These are phyloP conservation scores for Leucocoprinus sp. DNA, from an alignment of 768 basidiomycete genomes.

Conservation along the genomic window DNA sequence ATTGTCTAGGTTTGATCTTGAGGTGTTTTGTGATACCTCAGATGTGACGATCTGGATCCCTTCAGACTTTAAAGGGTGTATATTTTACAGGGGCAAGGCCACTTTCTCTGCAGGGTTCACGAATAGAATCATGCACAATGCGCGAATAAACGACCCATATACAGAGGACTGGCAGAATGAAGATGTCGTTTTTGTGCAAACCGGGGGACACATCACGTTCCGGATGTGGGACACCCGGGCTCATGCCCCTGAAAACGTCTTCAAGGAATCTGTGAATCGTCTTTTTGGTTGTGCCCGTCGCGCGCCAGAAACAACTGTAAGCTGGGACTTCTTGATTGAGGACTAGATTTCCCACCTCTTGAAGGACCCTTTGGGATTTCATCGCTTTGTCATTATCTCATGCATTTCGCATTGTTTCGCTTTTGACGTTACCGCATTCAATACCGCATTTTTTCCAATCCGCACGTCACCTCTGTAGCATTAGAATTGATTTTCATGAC, in stretches of 20 bases:
- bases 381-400: slow-evolving; percentile 2
- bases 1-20: slow-evolving; percentile 52
- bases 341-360: slow-evolving; percentile 32
- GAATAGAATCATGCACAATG: slow-evolving; percentile 55
- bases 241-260: slow-evolving; percentile 51
- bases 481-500: slow-evolving; percentile 1
- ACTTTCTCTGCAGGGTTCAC: slow-evolving; percentile 66
- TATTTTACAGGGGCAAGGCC: slow-evolving; percentile 44
- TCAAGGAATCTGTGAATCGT: slow-evolving; percentile 56
- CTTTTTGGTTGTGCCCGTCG: slow-evolving; percentile 54
- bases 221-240: slow-evolving; percentile 76
- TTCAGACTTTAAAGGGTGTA: slow-evolving; percentile 68
- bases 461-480: slow-evolving; percentile 10
- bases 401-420: slow-evolving; percentile 11
- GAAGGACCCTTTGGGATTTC: slow-evolving; percentile 6
- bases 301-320: slow-evolving; percentile 45
- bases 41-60: slow-evolving; percentile 73
- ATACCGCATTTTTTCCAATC: slow-evolving; percentile 12
- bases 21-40: slow-evolving; percentile 56
- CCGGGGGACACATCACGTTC: slow-evolving; percentile 55
- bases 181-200: slow-evolving; percentile 58
- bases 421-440: slow-evolving; percentile 8
- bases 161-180: slow-evolving; percentile 28
- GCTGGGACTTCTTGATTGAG: slow-evolving; percentile 78
- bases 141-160: slow-evolving; percentile 35